These are phyloP conservation scores for Penicillium sp. DNA, from an alignment of 2,329 filamentous ascomycete genomes.

Conservation along the genomic window DNA sequence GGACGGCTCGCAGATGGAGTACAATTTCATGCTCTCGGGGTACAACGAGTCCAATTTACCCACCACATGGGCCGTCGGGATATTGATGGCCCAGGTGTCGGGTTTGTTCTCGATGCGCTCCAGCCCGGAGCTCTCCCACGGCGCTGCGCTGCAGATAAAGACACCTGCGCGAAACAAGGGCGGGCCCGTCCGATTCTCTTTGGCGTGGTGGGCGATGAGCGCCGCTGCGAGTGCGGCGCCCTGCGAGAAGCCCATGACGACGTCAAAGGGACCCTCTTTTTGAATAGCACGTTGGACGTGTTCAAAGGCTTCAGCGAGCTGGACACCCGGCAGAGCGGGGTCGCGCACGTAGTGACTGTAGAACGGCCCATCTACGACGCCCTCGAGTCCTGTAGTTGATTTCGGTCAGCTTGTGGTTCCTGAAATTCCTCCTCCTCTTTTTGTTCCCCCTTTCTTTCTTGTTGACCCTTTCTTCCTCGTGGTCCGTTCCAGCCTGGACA, in stretches of 20 bases:
- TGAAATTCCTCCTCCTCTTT: too few species aligned
- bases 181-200: conserved; percentile 12
- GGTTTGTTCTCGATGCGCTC: conserved; percentile 8
- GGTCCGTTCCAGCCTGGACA: too few species aligned
- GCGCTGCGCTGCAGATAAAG: conserved; percentile 25
- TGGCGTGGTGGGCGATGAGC: conserved; percentile 20
- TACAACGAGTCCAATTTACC: conserved; percentile 32
- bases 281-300: conserved; percentile 18
- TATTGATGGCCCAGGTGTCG: conserved; percentile 21
- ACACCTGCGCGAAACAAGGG: conserved; percentile 28
- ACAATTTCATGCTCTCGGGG: conserved; percentile 25
- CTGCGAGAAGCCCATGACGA: conserved; percentile 29
- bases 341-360: conserved; percentile 27
- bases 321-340: conserved; percentile 15
- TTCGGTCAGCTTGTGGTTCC: too few species aligned
- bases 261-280: conserved; percentile 28
- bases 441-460: too few species aligned
- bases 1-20: conserved; percentile 29
- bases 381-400: conserved; percentile 21
- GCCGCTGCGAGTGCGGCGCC: conserved; percentile 26
- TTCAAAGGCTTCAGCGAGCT: conserved; percentile 22
- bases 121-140: conserved; percentile 22
- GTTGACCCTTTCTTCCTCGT: too few species aligned
- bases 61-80: conserved; percentile 37
- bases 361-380: conserved; percentile 27